These are phyloP conservation scores for Magnusiomyces magnusii DNA, from an alignment of 1,139 yeast species.

Conservation along the genomic window DNA sequence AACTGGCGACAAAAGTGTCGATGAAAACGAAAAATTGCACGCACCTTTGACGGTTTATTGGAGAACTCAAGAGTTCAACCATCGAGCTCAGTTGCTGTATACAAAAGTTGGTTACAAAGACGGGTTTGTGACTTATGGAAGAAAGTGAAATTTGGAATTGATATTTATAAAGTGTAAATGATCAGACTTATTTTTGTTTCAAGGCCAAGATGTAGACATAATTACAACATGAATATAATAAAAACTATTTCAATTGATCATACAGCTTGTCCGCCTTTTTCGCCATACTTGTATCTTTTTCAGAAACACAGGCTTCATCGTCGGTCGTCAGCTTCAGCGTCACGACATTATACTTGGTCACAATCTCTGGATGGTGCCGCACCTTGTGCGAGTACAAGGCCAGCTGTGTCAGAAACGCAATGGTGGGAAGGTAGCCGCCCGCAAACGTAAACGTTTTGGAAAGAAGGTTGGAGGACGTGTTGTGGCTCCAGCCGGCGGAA, in stretches of 20 bases:
- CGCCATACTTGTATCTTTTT: conserved; percentile 4
- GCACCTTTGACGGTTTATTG: conserved; percentile 41
- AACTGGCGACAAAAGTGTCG: not conserved
- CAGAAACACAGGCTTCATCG: conserved; percentile 1
- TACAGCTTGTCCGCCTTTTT: conserved; percentile 3
- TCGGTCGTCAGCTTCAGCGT: conserved; percentile 2
- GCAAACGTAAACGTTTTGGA: conserved; percentile 5
- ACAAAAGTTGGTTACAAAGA: conserved; percentile 45
- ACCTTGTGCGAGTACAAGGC: conserved; percentile 1
- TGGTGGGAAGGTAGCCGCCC: conserved; percentile 1
- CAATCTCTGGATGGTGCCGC: conserved; percentile 6
- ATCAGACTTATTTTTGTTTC: too few relatives aligned
- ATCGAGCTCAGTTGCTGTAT: conserved; percentile 52
- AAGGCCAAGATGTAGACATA: too few relatives aligned
- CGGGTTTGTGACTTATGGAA: conserved; percentile 38
- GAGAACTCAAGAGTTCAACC: conserved; percentile 49
- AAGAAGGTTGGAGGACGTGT: not conserved
- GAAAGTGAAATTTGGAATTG: too few relatives aligned
- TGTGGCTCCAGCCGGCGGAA: conserved; percentile 3
- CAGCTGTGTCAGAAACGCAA: conserved; percentile 2
- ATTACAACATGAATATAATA: too few relatives aligned
- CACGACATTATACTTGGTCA: conserved; percentile 5
- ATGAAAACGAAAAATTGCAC: conserved; percentile 17
- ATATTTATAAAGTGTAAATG: too few relatives aligned
- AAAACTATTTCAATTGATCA: conserved; percentile 4